Conservation (phyloP, 148 eudicot genomes). For the Camellia granthamiana region DNA sequence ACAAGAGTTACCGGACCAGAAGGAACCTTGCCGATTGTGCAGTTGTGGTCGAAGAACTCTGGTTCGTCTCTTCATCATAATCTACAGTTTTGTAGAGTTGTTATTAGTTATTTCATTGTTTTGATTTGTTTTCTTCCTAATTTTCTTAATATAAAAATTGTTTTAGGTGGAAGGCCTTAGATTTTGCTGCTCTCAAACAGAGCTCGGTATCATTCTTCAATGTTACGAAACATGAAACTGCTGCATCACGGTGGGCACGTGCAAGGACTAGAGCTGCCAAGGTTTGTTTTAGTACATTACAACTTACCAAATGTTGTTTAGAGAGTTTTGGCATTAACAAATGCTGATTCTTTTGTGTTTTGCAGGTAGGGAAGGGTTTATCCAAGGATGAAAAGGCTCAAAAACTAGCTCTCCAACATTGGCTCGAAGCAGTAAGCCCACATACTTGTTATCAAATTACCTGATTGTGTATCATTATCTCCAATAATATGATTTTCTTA, state of each 20-base stretch:
- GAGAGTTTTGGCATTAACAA: not conserved
- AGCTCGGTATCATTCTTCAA: slow-evolving; percentile 28
- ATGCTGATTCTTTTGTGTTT: not conserved
- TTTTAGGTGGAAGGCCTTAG: slow-evolving; percentile 40
- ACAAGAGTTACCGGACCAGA: slow-evolving; percentile 34
- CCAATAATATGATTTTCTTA: not conserved
- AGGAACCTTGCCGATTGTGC: slow-evolving; percentile 38
- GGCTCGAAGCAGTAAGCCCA: slow-evolving; percentile 37
- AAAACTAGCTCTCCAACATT: slow-evolving; percentile 31
- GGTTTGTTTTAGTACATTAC: slow-evolving; percentile 7
- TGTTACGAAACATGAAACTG: slow-evolving; percentile 19
- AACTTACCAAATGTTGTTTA: not conserved
- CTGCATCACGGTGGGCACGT: slow-evolving; percentile 28
- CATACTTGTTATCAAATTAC: not conserved
- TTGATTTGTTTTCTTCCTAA: not conserved
- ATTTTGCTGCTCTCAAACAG: slow-evolving; percentile 28
- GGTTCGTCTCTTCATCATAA: slow-evolving; percentile 17
- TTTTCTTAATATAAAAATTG: not conserved
- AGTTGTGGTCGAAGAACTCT: slow-evolving; percentile 33
- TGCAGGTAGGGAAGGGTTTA: slow-evolving; percentile 35
- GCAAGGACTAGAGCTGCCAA: slow-evolving; percentile 35
- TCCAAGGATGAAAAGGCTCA: slow-evolving; percentile 34
- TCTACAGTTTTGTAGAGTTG: not conserved
- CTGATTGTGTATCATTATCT: not conserved
- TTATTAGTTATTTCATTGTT: not conserved